Evolutionary conservation across 306 rosid species (phyloP), one percentile per base, ranked within the genome.

Genomic region (Vigna hirtella): DNA sequence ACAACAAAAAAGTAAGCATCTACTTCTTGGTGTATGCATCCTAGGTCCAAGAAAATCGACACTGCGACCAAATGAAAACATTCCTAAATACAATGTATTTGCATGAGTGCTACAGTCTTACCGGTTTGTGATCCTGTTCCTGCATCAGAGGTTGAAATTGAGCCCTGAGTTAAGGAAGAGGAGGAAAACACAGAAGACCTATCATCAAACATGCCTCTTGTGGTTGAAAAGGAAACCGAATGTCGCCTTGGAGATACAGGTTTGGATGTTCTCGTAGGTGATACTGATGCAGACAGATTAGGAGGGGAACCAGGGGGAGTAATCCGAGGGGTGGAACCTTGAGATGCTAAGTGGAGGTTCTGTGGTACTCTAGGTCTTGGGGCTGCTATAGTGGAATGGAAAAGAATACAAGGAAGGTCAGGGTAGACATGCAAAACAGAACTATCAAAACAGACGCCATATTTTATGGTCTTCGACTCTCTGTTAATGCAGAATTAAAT

Each of bases 241-340:
- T 84, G 96, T 30, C 96, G 88, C 87, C 84, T 88, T 50, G 99
- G 99, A 57, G 99, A 93, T 64, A 42, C 85, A 24, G 97, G 88
- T 70, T 86, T 87, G 36, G 98, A 88, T 64, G 87, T 86, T 86
- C 83, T 92, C 12, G 96, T 89, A 16, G 98, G 98, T 5, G 98
- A 92, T 49, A 85, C 89, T 11, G 98, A 90, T 34, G 92, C 97
- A 49, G 98, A 95, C 64, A 88, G 43, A 56, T 69, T 80, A 36
- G 93, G 97, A 84, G 98, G 98, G 18, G 99, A 91, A 64, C 83
- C 93, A 0, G 96, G 90, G 13, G 99, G 97, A 55, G 93, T 93
- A 26, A 91, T 38, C 75, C 89, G 86, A 80, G 99, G 98, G 56
- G 97, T 89, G 83, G 65, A 83, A 56, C 79, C 77, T 85, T 91